These are phyloP conservation scores for Pseudocercospora pini-densiflorae DNA, from an alignment of 2,329 filamentous ascomycete species.

Conservation along the genomic window DNA sequence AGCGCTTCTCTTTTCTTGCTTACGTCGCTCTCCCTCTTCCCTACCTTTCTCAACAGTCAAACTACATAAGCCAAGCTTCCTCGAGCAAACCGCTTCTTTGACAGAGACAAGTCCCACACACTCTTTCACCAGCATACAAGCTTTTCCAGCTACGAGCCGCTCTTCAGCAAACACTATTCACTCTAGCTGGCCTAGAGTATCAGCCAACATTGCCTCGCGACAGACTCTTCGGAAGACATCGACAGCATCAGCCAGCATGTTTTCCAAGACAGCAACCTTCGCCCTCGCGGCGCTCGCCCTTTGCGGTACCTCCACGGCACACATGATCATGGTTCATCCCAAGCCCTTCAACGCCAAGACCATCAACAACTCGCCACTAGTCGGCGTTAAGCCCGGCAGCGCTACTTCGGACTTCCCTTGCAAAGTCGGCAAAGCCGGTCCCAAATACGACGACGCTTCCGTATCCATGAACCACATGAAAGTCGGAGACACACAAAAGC, in stretches of 20 bases:
- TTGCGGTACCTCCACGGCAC: slow-evolving; percentile 61
- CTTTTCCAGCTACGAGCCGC: slow-evolving; percentile 12
- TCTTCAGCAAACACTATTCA: slow-evolving; percentile 19
- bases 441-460: slow-evolving; percentile 51
- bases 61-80: slow-evolving; percentile 9
- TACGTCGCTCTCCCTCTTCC: slow-evolving; percentile 12
- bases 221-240: slow-evolving; percentile 7
- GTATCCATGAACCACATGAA: slow-evolving; percentile 62
- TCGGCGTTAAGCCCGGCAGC: slow-evolving; percentile 50
- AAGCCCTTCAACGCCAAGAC: slow-evolving; percentile 62
- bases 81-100: slow-evolving; percentile 10
- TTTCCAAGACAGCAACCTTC: slow-evolving; percentile 9
- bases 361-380: slow-evolving; percentile 69
- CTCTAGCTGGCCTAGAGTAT: slow-evolving; percentile 31
- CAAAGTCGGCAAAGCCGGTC: slow-evolving; percentile 39
- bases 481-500: slow-evolving; percentile 63
- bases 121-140: slow-evolving; percentile 15
- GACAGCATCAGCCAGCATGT: slow-evolving; percentile 22
- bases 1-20: slow-evolving; percentile 3
- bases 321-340: slow-evolving; percentile 75
- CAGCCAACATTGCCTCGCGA: slow-evolving; percentile 7
- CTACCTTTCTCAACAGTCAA: slow-evolving; percentile 3
- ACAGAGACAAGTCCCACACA: slow-evolving; percentile 17
- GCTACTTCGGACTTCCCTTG: slow-evolving; percentile 72
- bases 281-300: slow-evolving; percentile 43